phyloP scores from a whole-genome alignment of 306 rosid genomes.

The Arachis hypogaea region DNA sequence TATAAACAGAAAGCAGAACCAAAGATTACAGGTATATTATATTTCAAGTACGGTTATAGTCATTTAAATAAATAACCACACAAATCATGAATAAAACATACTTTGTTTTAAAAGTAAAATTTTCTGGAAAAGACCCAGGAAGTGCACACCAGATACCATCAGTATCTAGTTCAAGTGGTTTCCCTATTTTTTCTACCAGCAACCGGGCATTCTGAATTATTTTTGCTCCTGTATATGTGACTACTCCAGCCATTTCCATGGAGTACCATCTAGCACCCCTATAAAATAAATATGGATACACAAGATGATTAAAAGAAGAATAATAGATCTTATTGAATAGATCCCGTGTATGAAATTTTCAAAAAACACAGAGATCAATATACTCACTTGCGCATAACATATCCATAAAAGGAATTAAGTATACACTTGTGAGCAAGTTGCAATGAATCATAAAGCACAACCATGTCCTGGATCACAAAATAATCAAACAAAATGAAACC shows the following conservation, averaged over 20 bases:
- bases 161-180: slow-evolving; percentile 94
- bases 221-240: slow-evolving; percentile 99
- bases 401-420: slow-evolving; percentile 92
- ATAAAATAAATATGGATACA: slow-evolving; percentile 43
- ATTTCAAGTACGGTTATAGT: slow-evolving; percentile 3
- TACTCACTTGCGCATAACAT: slow-evolving; percentile 96
- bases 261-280: slow-evolving; percentile 99
- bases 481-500: slow-evolving; percentile 33
- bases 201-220: slow-evolving; percentile 96
- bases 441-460: slow-evolving; percentile 84
- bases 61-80: slow-evolving; percentile 22
- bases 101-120: slow-evolving; percentile 90
- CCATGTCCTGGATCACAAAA: slow-evolving; percentile 81
- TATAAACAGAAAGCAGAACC: too few species aligned
- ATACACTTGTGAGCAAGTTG: slow-evolving; percentile 94
- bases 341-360: slow-evolving; percentile 24
- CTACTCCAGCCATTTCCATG: slow-evolving; percentile 99
- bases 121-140: slow-evolving; percentile 98
- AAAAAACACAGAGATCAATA: slow-evolving; percentile 40
- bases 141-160: slow-evolving; percentile 99
- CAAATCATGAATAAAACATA: slow-evolving; percentile 45
- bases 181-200: slow-evolving; percentile 95
- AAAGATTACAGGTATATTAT: not conserved
- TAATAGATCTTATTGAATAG: slow-evolving; percentile 31
- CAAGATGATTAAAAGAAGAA: slow-evolving; percentile 32